phyloP scores from a whole-genome alignment of 208 protist species.

The Trypanosoma lewisi region DNA sequence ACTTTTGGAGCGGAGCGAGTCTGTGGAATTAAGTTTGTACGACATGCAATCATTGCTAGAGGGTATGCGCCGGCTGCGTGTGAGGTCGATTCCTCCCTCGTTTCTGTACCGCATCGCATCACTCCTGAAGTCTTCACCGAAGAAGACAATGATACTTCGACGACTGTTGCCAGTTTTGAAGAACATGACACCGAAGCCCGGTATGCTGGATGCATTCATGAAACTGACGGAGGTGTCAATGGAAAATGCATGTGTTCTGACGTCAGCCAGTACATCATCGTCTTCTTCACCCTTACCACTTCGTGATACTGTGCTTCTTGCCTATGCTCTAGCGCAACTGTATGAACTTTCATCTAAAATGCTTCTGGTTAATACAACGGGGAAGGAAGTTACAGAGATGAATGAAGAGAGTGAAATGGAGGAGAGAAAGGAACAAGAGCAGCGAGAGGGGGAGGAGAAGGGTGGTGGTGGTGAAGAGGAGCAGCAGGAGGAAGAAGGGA shows the following conservation, averaged over 20 bases:
- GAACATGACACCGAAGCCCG: background rate
- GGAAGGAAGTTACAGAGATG: background rate
- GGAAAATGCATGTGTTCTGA: slow-evolving; percentile 12
- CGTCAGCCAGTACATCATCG: background rate
- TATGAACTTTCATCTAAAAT: slow-evolving; percentile 2
- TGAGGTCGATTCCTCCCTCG: background rate
- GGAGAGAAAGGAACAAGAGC: slow-evolving; percentile 3
- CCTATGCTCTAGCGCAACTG: slow-evolving; percentile 26
- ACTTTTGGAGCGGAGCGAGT: slow-evolving; percentile 6
- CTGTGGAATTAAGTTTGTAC: slow-evolving; percentile 20
- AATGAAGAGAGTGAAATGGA: background rate
- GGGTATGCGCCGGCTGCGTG: slow-evolving; percentile 3
- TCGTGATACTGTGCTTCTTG: slow-evolving; percentile 22
- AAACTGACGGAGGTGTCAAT: slow-evolving; percentile 19
- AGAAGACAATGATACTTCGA: slow-evolving; percentile 21
- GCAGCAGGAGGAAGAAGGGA: too few relatives aligned
- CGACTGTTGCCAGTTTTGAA: slow-evolving; percentile 23
- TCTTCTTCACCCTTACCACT: slow-evolving; percentile 1
- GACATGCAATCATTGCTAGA: slow-evolving; percentile 25
- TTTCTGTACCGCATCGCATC: slow-evolving; percentile 15
- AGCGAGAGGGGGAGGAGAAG: slow-evolving; percentile 7
- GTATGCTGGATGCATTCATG: slow-evolving; percentile 9
- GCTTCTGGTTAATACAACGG: background rate
- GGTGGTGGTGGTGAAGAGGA: too few relatives aligned
- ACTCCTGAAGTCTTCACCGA: slow-evolving; percentile 14